phyloP scores from a whole-genome alignment of 1,284 basidiomycete species.

The Lentinula novae-zelandiae region DNA sequence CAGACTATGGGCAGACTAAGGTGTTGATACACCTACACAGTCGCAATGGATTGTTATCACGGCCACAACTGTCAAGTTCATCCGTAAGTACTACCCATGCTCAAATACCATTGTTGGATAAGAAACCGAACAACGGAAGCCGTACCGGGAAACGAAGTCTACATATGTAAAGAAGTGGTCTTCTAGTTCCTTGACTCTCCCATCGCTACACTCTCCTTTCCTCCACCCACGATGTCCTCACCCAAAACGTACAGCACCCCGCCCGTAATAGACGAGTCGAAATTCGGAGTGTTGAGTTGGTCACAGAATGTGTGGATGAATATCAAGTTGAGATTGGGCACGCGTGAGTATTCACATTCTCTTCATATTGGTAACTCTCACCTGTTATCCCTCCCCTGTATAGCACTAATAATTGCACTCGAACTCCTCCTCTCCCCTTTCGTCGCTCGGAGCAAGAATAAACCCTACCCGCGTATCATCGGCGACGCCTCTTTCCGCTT shows the following conservation, averaged over 20 bases:
- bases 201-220: too few species aligned
- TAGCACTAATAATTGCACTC: not conserved
- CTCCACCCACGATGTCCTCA: too few species aligned
- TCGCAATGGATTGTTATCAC: too few species aligned
- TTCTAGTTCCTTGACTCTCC: too few species aligned
- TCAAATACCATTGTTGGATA: too few species aligned
- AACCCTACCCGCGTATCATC: constrained; percentile 1
- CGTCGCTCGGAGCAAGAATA: not conserved
- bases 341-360: not conserved
- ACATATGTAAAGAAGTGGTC: too few species aligned
- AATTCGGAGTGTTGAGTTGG: not conserved
- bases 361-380: not conserved
- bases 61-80: too few species aligned
- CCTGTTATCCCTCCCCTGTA: not conserved
- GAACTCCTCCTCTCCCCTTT: constrained; percentile 8
- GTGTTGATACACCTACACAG: too few species aligned
- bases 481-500: not conserved
- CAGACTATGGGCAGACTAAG: too few species aligned
- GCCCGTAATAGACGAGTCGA: not conserved
- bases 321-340: not conserved
- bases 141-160: too few species aligned
- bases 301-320: not conserved
- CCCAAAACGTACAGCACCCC: not conserved
- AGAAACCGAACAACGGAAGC: too few species aligned
- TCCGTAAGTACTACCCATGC: too few species aligned